phyloP scores from a whole-genome alignment of 1,284 basidiomycete genomes.

The Phellopilus nigrolimitatus region DNA sequence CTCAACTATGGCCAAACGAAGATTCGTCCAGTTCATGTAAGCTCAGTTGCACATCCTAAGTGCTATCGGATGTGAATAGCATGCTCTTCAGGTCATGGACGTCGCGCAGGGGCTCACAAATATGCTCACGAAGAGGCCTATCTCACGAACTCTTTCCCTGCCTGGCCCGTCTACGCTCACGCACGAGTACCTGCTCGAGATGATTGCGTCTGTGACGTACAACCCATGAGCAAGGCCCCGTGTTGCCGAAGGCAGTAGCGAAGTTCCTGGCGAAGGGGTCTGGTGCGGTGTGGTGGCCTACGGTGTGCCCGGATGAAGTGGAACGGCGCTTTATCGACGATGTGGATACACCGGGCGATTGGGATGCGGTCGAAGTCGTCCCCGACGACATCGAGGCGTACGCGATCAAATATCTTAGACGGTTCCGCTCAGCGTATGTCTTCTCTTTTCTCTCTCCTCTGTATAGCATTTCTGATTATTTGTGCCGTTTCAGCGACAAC shows the following conservation, averaged over 20 bases:
- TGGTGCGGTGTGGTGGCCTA: slow-evolving; percentile 90
- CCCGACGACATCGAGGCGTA: slow-evolving; percentile 88
- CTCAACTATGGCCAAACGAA: slow-evolving; percentile 86
- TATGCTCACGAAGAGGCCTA: slow-evolving; percentile 60
- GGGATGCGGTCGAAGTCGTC: slow-evolving; percentile 58
- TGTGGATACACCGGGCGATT: slow-evolving; percentile 55
- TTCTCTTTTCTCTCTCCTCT: slow-evolving; percentile 10
- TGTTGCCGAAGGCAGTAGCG: slow-evolving; percentile 76
- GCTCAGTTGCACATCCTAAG: slow-evolving; percentile 27
- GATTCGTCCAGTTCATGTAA: slow-evolving; percentile 89
- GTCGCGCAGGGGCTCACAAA: slow-evolving; percentile 89
- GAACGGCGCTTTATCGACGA: slow-evolving; percentile 87
- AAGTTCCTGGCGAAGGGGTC: slow-evolving; percentile 59
- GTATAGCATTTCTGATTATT: slow-evolving; percentile 10
- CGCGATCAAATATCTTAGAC: slow-evolving; percentile 87
- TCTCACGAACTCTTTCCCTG: slow-evolving; percentile 73
- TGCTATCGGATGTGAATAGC: slow-evolving; percentile 7
- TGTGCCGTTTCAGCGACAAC: slow-evolving; percentile 21
- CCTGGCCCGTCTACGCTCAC: slow-evolving; percentile 89
- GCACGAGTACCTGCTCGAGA: slow-evolving; percentile 78
- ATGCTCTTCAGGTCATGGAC: slow-evolving; percentile 69
- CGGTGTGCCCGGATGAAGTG: slow-evolving; percentile 89
- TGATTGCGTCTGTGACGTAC: slow-evolving; percentile 81
- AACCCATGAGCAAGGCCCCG: slow-evolving; percentile 66
- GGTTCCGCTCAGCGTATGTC: slow-evolving; percentile 73